A percentile compares a stretch with the other conserved stretches of the same genome.
Evolutionary conservation across 2,329 filamentous ascomycete genomes (phyloP).

Genomic region (Monilinia aucupariae): DNA sequence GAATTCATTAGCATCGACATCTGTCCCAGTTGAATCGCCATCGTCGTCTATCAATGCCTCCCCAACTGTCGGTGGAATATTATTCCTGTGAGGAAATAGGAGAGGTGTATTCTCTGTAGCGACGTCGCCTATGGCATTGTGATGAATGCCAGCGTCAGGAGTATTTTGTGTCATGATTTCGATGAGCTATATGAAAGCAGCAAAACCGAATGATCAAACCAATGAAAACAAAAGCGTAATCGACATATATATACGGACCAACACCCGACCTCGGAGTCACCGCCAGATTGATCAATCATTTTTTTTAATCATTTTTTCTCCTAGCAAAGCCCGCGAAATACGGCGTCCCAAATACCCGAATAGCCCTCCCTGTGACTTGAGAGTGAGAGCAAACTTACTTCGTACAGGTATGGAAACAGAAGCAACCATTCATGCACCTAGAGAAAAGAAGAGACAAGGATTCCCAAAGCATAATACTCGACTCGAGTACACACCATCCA

Average conservation of each 20-base stretch:
- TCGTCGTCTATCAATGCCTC: constrained; percentile 19
- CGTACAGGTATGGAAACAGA: not conserved
- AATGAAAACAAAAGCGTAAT: not conserved
- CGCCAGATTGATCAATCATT: constrained; percentile 6
- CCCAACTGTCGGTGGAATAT: constrained; percentile 15
- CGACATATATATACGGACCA: not conserved
- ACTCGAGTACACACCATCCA: too few relatives aligned
- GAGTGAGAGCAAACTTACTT: not conserved
- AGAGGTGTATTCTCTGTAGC: constrained; percentile 13
- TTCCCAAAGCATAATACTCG: too few relatives aligned
- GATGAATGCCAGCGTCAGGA: not conserved
- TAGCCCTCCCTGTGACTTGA: not conserved
- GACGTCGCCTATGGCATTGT: not conserved
- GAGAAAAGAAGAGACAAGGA: not conserved
- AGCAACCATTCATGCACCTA: not conserved
- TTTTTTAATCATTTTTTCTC: not conserved
- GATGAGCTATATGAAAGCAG: not conserved
- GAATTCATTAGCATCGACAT: constrained; percentile 33
- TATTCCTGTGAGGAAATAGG: constrained; percentile 15
- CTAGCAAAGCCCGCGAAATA: not conserved
- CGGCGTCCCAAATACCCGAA: too few relatives aligned
- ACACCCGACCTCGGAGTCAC: not conserved
- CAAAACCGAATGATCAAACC: not conserved
- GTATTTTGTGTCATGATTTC: not conserved
- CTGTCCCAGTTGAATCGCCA: constrained; percentile 38